These are phyloP conservation scores for Plenodomus lindquistii DNA, from an alignment of 2,329 filamentous ascomycete species.

Conservation along the genomic window DNA sequence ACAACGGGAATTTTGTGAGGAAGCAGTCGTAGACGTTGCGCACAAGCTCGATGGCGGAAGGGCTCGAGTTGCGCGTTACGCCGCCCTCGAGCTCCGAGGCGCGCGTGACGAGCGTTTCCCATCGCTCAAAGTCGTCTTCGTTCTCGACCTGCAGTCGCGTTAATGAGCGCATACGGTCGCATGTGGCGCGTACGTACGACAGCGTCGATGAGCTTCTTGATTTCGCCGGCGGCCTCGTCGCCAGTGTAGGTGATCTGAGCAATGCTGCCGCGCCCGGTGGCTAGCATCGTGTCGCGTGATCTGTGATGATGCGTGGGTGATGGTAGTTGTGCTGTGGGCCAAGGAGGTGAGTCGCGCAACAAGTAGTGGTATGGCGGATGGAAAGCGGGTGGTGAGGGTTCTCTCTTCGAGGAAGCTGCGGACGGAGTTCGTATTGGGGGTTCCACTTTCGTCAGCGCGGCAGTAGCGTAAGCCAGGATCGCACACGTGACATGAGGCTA, in stretches of 20 bases:
- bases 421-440: slow-evolving; percentile 12
- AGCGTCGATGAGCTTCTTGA: slow-evolving; percentile 76
- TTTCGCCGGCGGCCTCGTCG: slow-evolving; percentile 55
- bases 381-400: slow-evolving; percentile 11
- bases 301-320: not conserved
- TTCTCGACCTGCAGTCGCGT: slow-evolving; percentile 60
- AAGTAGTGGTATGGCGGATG: slow-evolving; percentile 5
- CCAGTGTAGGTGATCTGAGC: slow-evolving; percentile 37
- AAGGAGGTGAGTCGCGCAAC: slow-evolving; percentile 11
- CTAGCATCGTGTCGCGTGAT: slow-evolving; percentile 27
- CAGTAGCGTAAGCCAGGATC: slow-evolving; percentile 6
- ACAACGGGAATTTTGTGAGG: slow-evolving; percentile 88
- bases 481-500: slow-evolving; percentile 4
- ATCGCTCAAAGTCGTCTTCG: slow-evolving; percentile 88
- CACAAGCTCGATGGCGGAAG: slow-evolving; percentile 84
- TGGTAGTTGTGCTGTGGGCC: slow-evolving; percentile 4
- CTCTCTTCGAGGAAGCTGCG: slow-evolving; percentile 16
- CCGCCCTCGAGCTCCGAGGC: slow-evolving; percentile 88
- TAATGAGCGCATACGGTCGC: slow-evolving; percentile 7
- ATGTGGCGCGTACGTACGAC: slow-evolving; percentile 63
- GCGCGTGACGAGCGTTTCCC: slow-evolving; percentile 87
- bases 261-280: slow-evolving; percentile 36
- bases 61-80: slow-evolving; percentile 94
- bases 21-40: slow-evolving; percentile 91
- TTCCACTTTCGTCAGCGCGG: slow-evolving; percentile 15